phyloP scores from a whole-genome alignment of 1,284 basidiomycete species.

The Rhodofomes roseus region DNA sequence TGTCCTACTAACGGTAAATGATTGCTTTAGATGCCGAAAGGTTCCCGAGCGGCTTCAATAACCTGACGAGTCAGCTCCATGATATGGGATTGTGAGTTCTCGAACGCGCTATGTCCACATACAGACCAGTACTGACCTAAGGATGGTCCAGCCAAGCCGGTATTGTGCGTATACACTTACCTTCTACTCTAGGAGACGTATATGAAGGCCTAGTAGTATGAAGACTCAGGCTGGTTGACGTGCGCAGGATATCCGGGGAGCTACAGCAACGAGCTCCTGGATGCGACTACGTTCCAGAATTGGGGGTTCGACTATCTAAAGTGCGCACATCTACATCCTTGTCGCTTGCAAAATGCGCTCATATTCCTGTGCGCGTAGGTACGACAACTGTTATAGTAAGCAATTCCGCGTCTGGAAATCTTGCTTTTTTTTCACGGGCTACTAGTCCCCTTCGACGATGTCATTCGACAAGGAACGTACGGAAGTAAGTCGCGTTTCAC shows the following conservation, averaged over 20 bases:
- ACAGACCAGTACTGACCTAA: not conserved
- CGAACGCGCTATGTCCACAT: not conserved
- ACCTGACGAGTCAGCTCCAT: constrained; percentile 40
- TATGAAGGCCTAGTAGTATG: constrained; percentile 30
- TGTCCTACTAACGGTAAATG: not conserved
- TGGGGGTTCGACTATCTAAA: constrained; percentile 52
- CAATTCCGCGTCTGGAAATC: not conserved
- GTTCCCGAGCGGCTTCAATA: constrained; percentile 43
- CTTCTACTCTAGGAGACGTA: not conserved
- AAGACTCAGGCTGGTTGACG: constrained; percentile 28
- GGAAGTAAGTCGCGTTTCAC: constrained; percentile 36
- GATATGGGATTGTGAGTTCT: constrained; percentile 40
- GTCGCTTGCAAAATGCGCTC: not conserved
- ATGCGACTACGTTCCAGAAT: constrained; percentile 36
- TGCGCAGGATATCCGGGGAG: not conserved
- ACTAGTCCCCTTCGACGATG: constrained; percentile 42
- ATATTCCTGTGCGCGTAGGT: constrained; percentile 22
- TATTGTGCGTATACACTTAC: constrained; percentile 15
- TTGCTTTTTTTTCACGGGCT: not conserved
- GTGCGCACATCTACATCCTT: constrained; percentile 20
- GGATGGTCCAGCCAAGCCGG: constrained; percentile 23
- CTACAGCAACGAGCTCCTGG: constrained; percentile 33
- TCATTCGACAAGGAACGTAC: constrained; percentile 39
- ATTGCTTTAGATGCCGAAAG: constrained; percentile 19
- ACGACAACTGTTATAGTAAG: constrained; percentile 46